Percentiles rank a stretch among this genome's conserved stretches.
These are phyloP conservation scores for Colletotrichum karsti DNA, from an alignment of 2,329 filamentous ascomycete species.

Conservation along the genomic window DNA sequence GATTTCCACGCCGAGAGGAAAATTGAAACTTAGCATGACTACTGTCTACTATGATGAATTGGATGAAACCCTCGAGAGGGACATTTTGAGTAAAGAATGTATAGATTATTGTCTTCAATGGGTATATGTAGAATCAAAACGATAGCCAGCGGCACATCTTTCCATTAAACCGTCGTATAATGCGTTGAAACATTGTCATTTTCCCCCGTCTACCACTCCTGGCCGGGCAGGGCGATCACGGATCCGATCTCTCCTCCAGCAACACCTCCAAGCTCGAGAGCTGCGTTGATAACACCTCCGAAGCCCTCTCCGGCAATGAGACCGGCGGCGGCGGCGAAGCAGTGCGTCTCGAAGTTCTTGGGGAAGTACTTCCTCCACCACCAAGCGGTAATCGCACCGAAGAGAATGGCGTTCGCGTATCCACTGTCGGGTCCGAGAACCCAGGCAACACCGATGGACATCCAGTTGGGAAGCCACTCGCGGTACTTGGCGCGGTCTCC, in stretches of 20 bases:
- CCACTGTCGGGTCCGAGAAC: conserved; percentile 61
- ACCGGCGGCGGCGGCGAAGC: conserved; percentile 67
- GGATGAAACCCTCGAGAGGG: no score
- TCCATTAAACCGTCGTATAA: background rate
- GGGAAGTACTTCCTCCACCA: conserved; percentile 63
- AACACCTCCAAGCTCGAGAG: conserved; percentile 44
- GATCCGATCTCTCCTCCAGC: conserved; percentile 26
- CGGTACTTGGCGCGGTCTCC: conserved; percentile 62
- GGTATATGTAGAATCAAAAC: background rate
- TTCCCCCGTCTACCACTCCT: background rate
- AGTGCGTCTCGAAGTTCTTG: conserved; percentile 62
- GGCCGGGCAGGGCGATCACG: conserved; percentile 27
- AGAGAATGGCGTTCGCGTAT: conserved; percentile 65
- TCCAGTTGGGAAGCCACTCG: conserved; percentile 69
- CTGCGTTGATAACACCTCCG: conserved; percentile 68
- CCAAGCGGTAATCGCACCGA: conserved; percentile 61
- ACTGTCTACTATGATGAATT: no score
- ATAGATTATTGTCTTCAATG: background rate
- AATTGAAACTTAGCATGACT: no score
- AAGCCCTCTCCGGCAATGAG: conserved; percentile 71
- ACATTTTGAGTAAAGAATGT: no score
- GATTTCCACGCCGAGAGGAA: no score
- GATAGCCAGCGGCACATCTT: no score
- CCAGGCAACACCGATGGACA: conserved; percentile 68
- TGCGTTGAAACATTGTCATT: background rate